Evolutionary conservation across 2,329 filamentous ascomycete species (phyloP), one percentile per base, ranked within the genome.

Genomic region (Cryphonectria radicalis): DNA sequence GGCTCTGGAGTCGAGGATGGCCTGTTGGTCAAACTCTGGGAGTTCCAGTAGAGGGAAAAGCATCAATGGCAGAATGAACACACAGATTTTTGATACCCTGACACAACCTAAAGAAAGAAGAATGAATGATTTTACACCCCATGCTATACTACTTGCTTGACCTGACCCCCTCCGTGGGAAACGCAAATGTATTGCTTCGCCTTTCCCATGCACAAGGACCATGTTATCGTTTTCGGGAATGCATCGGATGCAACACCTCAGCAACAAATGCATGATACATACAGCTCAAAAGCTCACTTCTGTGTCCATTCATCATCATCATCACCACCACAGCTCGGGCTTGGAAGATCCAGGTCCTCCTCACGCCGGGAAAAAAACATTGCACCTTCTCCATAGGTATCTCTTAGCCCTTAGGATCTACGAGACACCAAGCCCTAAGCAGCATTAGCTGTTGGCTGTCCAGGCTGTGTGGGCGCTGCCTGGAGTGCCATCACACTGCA

Each of bases 1-100:
- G 81, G 79, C 14, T 82, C 84, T 6, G 83, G 79, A 59, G 78
- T 83, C 19, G 83, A 87, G 69, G 86, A 91, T 75, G 87, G 82
- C 71, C 79, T 91, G 46, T 75, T 91, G 32, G 87, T 87, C 63
- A 89, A 86, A 77, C 80, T 91, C 40, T 92, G 89, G 89, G 84
- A 88, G 72, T 91, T 92, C 32, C 43, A 43, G 46, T 73, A 69
- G 35, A 60, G 25, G 22, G 4, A 32, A 32, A 32, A 32, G 5
- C 14, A 13, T 8, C 50, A 28, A 42, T n/a, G 17, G 3, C 28
- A 59, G 32, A 37, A 66, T 65, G 46, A n/a, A 50, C 63, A n/a
- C 28, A n/a, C 28, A 17, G 13, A 37, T 25, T 63, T 28, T 32
- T 35, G 35, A 62, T 62, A 40, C 35, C 35, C 59, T 40, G 35